Conservation (phyloP, 805 yeast species). For the Danielia oregonensis region DNA sequence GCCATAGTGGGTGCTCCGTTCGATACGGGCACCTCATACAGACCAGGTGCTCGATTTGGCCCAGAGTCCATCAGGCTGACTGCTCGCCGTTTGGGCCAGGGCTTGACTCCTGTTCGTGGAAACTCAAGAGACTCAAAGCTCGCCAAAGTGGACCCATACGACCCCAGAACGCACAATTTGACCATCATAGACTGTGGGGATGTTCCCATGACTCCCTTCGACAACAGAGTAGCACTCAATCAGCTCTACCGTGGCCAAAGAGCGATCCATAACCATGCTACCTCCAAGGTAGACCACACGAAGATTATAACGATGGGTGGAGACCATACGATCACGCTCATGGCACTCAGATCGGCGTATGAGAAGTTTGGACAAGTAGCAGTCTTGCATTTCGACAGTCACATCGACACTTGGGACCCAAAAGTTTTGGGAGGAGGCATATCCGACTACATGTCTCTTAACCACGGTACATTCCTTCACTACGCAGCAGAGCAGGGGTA, state of each 20-base stretch:
- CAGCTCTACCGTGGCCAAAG: conserved; percentile 58
- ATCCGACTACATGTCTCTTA: conserved; percentile 52
- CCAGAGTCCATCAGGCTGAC: conserved; percentile 50
- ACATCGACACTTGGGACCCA: conserved; percentile 71
- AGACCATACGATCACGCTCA: conserved; percentile 54
- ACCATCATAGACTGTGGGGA: conserved; percentile 60
- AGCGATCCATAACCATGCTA: conserved; percentile 40
- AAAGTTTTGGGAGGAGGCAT: conserved; percentile 59
- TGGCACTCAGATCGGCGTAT: conserved; percentile 48
- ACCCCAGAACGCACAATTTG: conserved; percentile 31
- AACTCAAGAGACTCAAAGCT: conserved; percentile 28
- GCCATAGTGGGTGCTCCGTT: conserved; percentile 60
- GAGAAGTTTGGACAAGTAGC: conserved; percentile 46
- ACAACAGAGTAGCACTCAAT: conserved; percentile 57
- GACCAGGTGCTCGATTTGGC: conserved; percentile 60
- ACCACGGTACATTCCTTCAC: conserved; percentile 69
- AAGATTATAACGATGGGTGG: conserved; percentile 56
- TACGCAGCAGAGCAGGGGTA: conserved; percentile 68
- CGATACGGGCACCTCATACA: conserved; percentile 52
- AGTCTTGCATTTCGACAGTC: conserved; percentile 65
- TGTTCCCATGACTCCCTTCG: conserved; percentile 66
- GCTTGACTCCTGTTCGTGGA: conserved; percentile 29
- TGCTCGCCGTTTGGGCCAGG: conserved; percentile 44
- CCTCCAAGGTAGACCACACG: conserved; percentile 23
- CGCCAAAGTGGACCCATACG: conserved; percentile 50